Evolutionary conservation across 1,284 basidiomycete genomes (phyloP), one percentile per base, ranked within the genome.

Genomic region (Malassezia globosa): DNA sequence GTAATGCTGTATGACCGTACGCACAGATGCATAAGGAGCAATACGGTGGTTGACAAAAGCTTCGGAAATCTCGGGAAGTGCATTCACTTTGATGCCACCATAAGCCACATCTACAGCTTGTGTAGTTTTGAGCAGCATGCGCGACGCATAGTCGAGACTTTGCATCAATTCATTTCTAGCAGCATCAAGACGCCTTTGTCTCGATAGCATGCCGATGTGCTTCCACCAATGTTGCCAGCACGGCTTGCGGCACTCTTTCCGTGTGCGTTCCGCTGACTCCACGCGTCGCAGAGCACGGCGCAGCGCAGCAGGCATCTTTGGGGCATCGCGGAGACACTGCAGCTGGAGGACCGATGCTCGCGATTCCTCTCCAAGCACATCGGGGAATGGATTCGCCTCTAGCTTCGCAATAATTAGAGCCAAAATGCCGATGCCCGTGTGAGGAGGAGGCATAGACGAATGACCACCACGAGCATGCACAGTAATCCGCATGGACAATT

Each of bases 1-100:
- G 50, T 80, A 75, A 37, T 74, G 76, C 13, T 64, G 59, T 54
- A 75, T 66, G 5, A 77, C 74, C 16, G 73, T 76, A 1, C 63
- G 66, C 13, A 79, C 71, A 4, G 76, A 77, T 44, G 77, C 77
- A 21, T 58, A 43, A 16, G 76, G 76, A 5, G 77, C 75, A 49
- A 82, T 79, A 13, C 81, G 77, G 58, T 81, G 80, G 58, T 83
- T 81, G 44, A 82, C 40, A 16, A 79, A 64, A 5, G 78, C 78
- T 55, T 72, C 76, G 1, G 77, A 77, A 47, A 72, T 72, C 66
- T 81, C 80, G 1, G 80, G 80, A 1, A 81, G 73, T 1, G 80
- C 80, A 56, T 81, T 82, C 42, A 72, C 74, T 72, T 84, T 84
- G 35, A 82, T 79, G 14, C 83, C 82, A 2, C 82, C 82, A 6